phyloP scores from a whole-genome alignment of 176 grass and related monocot species.

The Hyparrhenia diplandra region DNA sequence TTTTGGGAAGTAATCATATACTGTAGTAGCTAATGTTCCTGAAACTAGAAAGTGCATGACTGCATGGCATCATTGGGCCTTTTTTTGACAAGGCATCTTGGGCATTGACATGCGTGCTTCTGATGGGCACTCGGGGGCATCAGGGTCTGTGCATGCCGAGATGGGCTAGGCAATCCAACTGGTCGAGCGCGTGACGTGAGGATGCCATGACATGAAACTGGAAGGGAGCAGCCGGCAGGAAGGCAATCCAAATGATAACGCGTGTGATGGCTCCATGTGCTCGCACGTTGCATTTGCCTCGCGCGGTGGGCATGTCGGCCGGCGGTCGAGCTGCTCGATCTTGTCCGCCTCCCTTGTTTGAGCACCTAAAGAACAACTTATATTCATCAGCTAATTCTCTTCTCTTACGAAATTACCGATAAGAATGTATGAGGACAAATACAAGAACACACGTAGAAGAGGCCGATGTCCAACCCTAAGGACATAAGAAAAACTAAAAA shows the following conservation, averaged over 20 bases:
- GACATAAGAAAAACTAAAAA: too few relatives aligned
- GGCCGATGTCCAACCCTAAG: too few relatives aligned
- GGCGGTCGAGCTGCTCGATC: background rate
- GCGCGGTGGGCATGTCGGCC: background rate
- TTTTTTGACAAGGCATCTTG: too few relatives aligned
- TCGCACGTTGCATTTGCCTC: background rate
- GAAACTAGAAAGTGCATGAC: too few relatives aligned
- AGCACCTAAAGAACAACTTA: background rate
- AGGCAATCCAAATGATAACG: constrained; percentile 8
- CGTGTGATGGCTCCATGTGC: constrained; percentile 24
- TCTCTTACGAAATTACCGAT: background rate
- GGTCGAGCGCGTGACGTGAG: background rate
- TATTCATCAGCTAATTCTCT: background rate
- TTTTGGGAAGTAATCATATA: too few relatives aligned
- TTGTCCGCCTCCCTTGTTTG: background rate
- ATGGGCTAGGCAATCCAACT: background rate
- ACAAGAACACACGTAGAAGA: too few relatives aligned
- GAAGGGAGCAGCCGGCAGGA: background rate
- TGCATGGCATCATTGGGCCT: too few relatives aligned
- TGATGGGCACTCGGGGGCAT: too few relatives aligned
- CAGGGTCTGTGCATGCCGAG: background rate
- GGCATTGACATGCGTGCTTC: too few relatives aligned
- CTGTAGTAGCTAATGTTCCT: too few relatives aligned
- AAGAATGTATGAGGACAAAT: too few relatives aligned
- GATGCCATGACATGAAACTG: background rate